Conservation (phyloP, 108 stramenopile genomes). For the Nannochloropsis oceanica region DNA sequence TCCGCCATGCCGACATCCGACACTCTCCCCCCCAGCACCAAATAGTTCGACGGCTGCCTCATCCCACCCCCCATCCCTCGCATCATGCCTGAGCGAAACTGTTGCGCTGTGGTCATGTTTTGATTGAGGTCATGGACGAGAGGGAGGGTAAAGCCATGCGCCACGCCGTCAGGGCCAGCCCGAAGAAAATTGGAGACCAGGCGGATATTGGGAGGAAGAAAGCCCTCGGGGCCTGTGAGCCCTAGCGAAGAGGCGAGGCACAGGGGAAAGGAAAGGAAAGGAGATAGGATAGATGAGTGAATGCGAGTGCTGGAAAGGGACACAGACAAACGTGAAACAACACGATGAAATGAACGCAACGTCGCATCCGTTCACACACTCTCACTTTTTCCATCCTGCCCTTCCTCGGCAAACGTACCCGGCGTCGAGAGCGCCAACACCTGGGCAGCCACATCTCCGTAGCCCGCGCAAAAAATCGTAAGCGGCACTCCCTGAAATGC, state of each 20-base stretch:
- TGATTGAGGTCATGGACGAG: background rate
- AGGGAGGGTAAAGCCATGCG: conserved; percentile 1
- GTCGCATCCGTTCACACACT: too few species aligned
- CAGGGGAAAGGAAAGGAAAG: too few species aligned
- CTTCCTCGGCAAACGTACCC: background rate
- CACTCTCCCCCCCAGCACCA: background rate
- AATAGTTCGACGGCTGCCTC: background rate
- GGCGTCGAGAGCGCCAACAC: background rate
- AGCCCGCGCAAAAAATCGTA: conserved; percentile 7
- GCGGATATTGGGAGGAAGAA: background rate
- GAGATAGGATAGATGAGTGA: too few species aligned
- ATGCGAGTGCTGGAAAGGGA: too few species aligned
- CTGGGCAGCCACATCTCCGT: conserved; percentile 2
- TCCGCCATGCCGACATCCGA: background rate
- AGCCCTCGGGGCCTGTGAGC: background rate
- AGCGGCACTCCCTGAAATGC: background rate
- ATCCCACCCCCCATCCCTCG: background rate
- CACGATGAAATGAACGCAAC: too few species aligned
- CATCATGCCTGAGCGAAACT: background rate
- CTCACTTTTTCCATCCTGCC: too few species aligned
- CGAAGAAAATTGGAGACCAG: conserved; percentile 14
- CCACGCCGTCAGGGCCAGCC: background rate
- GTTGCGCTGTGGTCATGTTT: background rate
- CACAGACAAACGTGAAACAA: too few species aligned
- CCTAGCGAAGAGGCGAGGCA: background rate